Percentiles rank a stretch among this genome's conserved stretches.
phyloP scores from a whole-genome alignment of 78 protist species.

The Cavenderia fasciculata region DNA sequence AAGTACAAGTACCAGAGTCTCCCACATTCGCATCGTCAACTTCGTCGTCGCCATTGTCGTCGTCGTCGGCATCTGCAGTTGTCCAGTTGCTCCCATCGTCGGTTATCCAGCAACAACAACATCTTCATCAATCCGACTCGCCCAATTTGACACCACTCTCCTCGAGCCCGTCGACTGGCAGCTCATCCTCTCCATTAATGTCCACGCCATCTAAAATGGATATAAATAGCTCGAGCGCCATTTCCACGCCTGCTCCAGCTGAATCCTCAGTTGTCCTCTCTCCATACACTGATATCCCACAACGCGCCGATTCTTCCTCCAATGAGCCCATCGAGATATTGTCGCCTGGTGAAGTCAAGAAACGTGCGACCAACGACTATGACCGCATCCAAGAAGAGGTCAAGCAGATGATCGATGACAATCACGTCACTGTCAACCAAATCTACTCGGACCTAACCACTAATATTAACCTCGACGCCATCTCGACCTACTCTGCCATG shows the following conservation, averaged over 20 bases:
- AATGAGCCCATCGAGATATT: neutral
- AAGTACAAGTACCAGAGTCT: too few species aligned
- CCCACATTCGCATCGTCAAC: too few species aligned
- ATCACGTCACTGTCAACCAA: conserved; percentile 20
- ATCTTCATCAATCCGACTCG: neutral
- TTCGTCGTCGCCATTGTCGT: neutral
- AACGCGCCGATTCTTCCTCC: too few species aligned
- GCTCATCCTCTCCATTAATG: neutral
- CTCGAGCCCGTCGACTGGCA: neutral
- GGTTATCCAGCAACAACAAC: neutral
- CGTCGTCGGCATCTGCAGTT: too few species aligned
- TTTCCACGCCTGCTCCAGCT: neutral
- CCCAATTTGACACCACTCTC: neutral
- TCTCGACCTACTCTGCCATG: conserved; percentile 47
- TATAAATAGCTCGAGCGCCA: neutral
- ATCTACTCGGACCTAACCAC: conserved; percentile 35
- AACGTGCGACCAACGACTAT: neutral
- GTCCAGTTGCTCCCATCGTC: too few species aligned
- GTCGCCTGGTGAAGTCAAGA: conserved; percentile 11
- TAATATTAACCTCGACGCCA: too few species aligned
- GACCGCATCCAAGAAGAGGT: conserved; percentile 17
- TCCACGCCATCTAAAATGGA: neutral
- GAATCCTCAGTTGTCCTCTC: too few species aligned
- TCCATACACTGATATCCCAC: too few species aligned
- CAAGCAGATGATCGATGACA: conserved; percentile 37